Evolutionary conservation across 2,329 filamentous ascomycete genomes (phyloP), one percentile per base, ranked within the genome.

Genomic region (Furcasterigmium furcatum): DNA sequence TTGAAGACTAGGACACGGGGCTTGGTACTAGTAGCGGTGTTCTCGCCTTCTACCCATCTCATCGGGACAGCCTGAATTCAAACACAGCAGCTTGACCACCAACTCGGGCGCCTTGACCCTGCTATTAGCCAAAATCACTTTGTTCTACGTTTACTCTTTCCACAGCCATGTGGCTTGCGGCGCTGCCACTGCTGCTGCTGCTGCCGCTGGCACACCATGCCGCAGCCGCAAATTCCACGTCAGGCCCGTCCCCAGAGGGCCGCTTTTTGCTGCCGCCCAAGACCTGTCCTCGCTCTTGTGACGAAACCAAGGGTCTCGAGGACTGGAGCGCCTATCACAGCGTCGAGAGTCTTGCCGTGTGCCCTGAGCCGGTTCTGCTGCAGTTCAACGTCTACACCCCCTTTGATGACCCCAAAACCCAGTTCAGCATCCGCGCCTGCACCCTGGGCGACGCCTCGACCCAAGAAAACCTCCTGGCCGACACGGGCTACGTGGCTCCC

Each of bases 341-440:
- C 38, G n/a, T 41, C 22, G 40, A 46, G 16, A 18, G 32, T 13
- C 34, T 46, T 13, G 40, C 45, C 13, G 25, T 38, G 20, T 46
- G 45, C 35, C 29, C 22, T n/a, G 45, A 46, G 34, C 45, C 45
- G 9, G 18, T 46, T 13, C 14, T 46, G 20, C 39, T 46, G 9
- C 22, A 14, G 21, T 46, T 38, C 32, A 46, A 43, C 45, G 12
- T 46, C 45, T 43, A 43, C 41, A 43, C 45, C n/a, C 27, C 27
- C 18, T 20, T 45, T 21, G 36, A 19, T 12, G 24, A 45, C 14
- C 16, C 12, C 36, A 30, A 40, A n/a, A 13, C 40, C 9, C 22
- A 21, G 18, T 22, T 38, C 22, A 46, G 19, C 45, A 46, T 46
- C 22, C 45, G 45, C 24, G 45, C 45, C 34, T 46, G 45, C 32